Evolutionary conservation across 2,329 filamentous ascomycete genomes (phyloP), one percentile per base, ranked within the genome.

Genomic region (Fusarium odoratissimum): DNA sequence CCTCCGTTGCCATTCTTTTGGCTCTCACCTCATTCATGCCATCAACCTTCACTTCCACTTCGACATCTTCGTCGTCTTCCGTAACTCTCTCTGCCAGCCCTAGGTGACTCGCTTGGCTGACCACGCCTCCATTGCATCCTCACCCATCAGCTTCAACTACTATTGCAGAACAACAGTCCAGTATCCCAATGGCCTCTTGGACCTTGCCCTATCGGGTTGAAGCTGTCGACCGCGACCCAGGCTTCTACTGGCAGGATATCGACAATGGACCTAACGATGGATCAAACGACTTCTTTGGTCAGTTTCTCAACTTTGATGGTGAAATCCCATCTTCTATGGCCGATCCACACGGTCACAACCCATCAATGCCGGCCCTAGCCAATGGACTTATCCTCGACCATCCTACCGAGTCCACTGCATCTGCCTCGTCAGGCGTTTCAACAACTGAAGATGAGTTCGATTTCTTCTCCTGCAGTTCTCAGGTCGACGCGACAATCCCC

Each of bases 261-360:
- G 80, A 82, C 44, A 76, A 77, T 38, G 72, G 74, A 21, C 72
- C 73, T 28, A 78, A 75, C 37, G 79, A 81, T 52, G 74, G 73
- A 45, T 71, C 77, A 33, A 77, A 69, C 72, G 81, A 83, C 71
- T 76, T 83, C 55, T 82, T 83, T 61, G 78, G 79, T 23, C 79
- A 83, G 72, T 83, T 82, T 63, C 75, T 83, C 71, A 77, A 82
- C 77, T 80, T 82, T 62, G 81, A 82, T 40, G 75, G 65, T 61
- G 77, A 77, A 54, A 73, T 74, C n/a, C 59, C 67, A 28, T 63
- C 75, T 13, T 67, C 75, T 41, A 75, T 72, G 67, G 66, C 69
- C 30, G 71, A 66, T 60, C 67, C 76, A 45, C 72, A 75, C 54
- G 60, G 63, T 19, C 64, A 70, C 23, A 62, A 74, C 59, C 60